A percentile compares a stretch with the other conserved stretches of the same genome.
phyloP scores from a whole-genome alignment of 345 rosid species.

The Syzygium aromaticum region DNA sequence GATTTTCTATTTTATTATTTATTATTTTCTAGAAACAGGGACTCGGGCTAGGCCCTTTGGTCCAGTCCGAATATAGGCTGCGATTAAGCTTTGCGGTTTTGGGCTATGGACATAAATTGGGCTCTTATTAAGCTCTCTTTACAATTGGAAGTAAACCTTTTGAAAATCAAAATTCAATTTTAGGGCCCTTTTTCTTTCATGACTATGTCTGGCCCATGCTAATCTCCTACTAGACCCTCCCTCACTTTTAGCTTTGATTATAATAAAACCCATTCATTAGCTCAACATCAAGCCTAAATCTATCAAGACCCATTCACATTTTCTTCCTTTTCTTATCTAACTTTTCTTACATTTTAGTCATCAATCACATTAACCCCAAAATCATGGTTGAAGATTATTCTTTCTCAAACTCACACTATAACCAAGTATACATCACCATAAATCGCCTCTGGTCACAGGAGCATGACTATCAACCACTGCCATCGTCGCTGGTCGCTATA shows the following conservation, averaged over 20 bases:
- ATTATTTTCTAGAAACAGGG: not conserved
- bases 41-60: not conserved
- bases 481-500: accelerated
- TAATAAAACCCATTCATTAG: not conserved
- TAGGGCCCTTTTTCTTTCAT: not conserved
- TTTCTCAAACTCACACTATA: not conserved
- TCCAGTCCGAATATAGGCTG: not conserved
- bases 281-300: not conserved
- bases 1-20: not conserved
- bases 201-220: not conserved
- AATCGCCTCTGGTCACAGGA: not conserved
- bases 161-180: not conserved
- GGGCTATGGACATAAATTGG: not conserved
- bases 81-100: not conserved
- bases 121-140: not conserved
- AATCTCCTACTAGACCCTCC: not conserved
- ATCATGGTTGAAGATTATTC: not conserved
- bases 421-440: not conserved
- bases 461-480: not conserved
- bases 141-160: not conserved
- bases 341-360: not conserved
- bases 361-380: not conserved
- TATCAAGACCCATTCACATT: not conserved
- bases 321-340: not conserved
- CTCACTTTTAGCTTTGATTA: not conserved